A percentile compares a stretch with the other conserved stretches of the same genome.
phyloP scores from a whole-genome alignment of 2,329 filamentous ascomycete genomes.

The Cadophora sp. region DNA sequence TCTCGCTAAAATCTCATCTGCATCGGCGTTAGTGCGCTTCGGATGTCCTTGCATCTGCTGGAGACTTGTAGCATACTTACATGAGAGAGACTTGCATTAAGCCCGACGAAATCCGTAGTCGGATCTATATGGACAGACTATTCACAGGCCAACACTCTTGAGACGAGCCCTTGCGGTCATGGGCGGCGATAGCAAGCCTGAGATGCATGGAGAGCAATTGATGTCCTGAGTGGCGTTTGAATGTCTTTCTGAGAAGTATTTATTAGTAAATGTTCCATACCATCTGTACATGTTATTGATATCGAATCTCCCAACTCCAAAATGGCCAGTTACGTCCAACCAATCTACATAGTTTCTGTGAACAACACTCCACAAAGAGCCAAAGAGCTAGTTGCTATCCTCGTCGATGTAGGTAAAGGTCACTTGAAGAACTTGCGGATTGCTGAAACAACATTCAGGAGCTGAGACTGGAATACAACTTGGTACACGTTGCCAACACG shows the following conservation, averaged over 20 bases:
- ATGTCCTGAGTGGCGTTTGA: background rate
- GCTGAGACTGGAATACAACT: slow-evolving; percentile 12
- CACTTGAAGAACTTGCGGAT: no score
- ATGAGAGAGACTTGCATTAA: background rate
- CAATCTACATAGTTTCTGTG: slow-evolving; percentile 20
- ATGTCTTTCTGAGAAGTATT: background rate
- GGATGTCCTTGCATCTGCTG: background rate
- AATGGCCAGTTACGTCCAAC: background rate
- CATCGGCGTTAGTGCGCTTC: background rate
- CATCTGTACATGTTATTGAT: background rate
- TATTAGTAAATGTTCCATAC: background rate
- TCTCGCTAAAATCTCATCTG: background rate
- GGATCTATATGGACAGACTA: background rate
- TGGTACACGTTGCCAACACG: slow-evolving; percentile 16
- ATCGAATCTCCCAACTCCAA: background rate
- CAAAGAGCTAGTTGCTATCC: slow-evolving; percentile 22
- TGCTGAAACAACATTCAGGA: background rate
- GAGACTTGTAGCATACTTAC: background rate
- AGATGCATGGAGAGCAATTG: background rate
- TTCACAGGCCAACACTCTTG: background rate
- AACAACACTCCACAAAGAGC: slow-evolving; percentile 21
- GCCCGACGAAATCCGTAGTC: background rate
- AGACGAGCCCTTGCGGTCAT: background rate
- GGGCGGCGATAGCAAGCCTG: background rate
- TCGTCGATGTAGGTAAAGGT: slow-evolving; percentile 8